Evolutionary conservation across 2,329 filamentous ascomycete species (phyloP), one percentile per base, ranked within the genome.

Genomic region (Lachnellula occidentalis): DNA sequence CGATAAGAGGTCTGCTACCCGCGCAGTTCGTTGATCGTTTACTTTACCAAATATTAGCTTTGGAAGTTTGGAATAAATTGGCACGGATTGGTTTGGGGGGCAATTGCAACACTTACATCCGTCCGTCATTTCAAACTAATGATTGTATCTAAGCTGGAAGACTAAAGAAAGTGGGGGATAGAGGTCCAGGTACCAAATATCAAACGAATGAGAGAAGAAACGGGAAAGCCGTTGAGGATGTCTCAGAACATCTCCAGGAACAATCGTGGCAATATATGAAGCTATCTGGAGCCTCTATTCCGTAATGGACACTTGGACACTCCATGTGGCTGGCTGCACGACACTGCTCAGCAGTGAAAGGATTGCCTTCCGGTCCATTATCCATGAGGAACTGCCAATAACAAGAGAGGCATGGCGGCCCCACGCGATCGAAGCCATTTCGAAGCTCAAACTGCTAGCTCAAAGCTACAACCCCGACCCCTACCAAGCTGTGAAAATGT

Each of bases 1-100:
- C 58, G 76, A 72, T 41, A 86, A 76, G 48, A 86, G 70, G 61
- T 86, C 78, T 68, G 80, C 82, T 65, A 86, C 82, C 61, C 83
- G 79, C 52, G 73, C 74, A 61, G 75, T 78, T 61, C 83, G 77
- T 67, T 74, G 80, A 45, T 81, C 75, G 71, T 86, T 86, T 56
- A 83, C 82, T 86, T 62, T 55, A 21, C 8, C 54, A 45, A 12
- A 22, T 36, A 5, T 41, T 31, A 52, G 41, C 48, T 47, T 34
- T 43, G 27, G 45, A 50, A 34, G 47, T 47, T 34, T 43, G 27
- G 45, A 50, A 34, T 36, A 19, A 54, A 19, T 47, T 42, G 39
- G 34, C 34, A 49, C 5, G 5, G 14, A n/a, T 15, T 17, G 12
- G 36, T 15, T 21, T 43, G 19, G 41, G 41, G 19, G 41, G 43